Base-by-base conservation (phyloP, 1,284 basidiomycete genomes). In the Marasmius tenuissimus region DNA sequence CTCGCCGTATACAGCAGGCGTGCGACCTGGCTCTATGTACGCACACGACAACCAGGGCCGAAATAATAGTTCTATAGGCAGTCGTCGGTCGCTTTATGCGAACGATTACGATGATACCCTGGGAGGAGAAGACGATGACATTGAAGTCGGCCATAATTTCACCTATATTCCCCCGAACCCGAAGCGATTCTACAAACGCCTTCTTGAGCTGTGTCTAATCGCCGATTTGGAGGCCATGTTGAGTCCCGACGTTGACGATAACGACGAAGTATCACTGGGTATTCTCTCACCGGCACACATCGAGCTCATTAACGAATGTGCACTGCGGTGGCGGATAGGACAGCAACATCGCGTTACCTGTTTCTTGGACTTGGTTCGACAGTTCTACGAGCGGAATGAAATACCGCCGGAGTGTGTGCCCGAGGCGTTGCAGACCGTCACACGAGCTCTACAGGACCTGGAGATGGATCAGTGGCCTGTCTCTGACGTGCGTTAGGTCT, bases 401-500 rank as follows among this genome's bases (percentile, higher is more conserved):
- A 93, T 98, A 6, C 97, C 97, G 3, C 78, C 97, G 67, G 96
- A 97, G 69, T 99, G 97, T 74, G 87, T 99, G 56, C 91, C 91
- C 0, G 96, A 98, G 73, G 96, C 94, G 14, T 76, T 97, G 51
- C 83, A 86, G 57, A 85, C 86, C 55, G 84, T 97, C 14, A 78
- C 81, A 38, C 91, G 90, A 69, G 84, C 89, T 2, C 81, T 91
- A 68, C 78, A 84, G 42, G 93, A 96, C 65, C 81, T 82, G 42
- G 83, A 86, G 52, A 65, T 95, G 48, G 88, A 90, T 56, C 80
- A 84, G 48, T 98, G 97, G 97, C 85, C 92, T 5, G 78, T 77
- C 42, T 80, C 85, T 63, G 97, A 99, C 70, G 93, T 96, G 71
- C 69, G 90, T 83, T 1, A 35, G 66, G 61, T 67, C 7, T 52